Base-by-base conservation (phyloP, 202 grass and related monocot genomes). In the Hordeum pubiflorum region DNA sequence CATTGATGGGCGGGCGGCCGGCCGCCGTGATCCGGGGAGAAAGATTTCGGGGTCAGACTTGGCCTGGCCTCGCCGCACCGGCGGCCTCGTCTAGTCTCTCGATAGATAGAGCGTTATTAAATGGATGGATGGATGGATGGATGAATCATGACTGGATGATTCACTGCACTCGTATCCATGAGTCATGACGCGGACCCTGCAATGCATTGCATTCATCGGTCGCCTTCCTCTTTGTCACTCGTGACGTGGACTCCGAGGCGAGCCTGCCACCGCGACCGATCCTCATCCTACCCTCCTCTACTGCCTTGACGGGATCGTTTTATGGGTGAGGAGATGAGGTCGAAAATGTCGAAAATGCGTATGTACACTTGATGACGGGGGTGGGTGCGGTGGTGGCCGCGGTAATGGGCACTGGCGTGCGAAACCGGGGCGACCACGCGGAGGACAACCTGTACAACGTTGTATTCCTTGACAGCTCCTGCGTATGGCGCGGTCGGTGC, bases 371-470 rank as follows among this genome's bases (percentile, higher is more conserved):
- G 56, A 58, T 24, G 56, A 5, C 15, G 59, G 20, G 20, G 8
- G 59, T 8, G 26, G 26, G 60, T 7, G 27, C 27, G 1, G 27
- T 2, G 27, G 27, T 29, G 27, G 27, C 27, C 27, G 27, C 27
- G 27, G 27, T 29, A 29, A 29, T 29, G 27, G 27, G 27, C 15
- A 3, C 32, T 17, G 27, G 60, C 29, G 33, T 27, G 23, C 17
- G 46, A 10, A 18, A 57, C 22, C 40, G 10, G 60, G 14, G 26
- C 27, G 10, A 31, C 11, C 11, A 12, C 26, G 20, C 18, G 18
- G 29, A 69, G 86, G 86, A 80, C 69, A 69, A 54, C 60, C 59
- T 31, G 58, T 69, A 76, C 74, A 83, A 73, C 55, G 67, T 70
- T 4, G 33, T 70, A 34, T 67, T 57, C 76, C 24, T 41, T 14